Conservation (phyloP, 208 protist genomes). For the Wallacemonas collosoma region DNA sequence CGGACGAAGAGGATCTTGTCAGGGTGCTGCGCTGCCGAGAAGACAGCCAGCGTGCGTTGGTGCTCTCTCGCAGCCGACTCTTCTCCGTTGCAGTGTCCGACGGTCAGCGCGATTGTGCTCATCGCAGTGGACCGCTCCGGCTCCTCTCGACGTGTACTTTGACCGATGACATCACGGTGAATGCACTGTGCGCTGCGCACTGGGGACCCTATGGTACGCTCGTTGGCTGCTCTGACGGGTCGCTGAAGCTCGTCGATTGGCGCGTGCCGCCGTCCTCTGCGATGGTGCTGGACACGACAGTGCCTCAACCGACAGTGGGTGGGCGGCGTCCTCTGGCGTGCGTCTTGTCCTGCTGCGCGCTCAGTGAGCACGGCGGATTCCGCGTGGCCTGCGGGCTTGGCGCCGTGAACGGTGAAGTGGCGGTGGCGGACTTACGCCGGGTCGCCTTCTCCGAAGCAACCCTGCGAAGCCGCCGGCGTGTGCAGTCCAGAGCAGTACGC, state of each 20-base stretch:
- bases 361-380: constrained; percentile 41
- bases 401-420: constrained; percentile 52
- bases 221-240: constrained; percentile 67
- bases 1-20: constrained; percentile 12
- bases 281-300: constrained; percentile 12
- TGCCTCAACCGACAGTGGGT: constrained; percentile 32
- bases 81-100: background rate
- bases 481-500: constrained; percentile 8
- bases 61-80: background rate
- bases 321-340: constrained; percentile 20
- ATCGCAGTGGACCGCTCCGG: constrained; percentile 23
- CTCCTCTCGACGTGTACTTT: constrained; percentile 1
- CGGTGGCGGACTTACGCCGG: constrained; percentile 60
- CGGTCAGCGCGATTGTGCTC: background rate
- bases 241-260: constrained; percentile 65
- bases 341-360: constrained; percentile 65
- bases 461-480: constrained; percentile 15
- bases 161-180: constrained; percentile 24
- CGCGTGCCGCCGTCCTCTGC: constrained; percentile 29
- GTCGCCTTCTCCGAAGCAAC: constrained; percentile 9
- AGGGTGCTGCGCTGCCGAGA: background rate
- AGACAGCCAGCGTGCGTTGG: background rate
- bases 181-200: constrained; percentile 51
- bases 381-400: constrained; percentile 71
- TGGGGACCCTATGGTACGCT: constrained; percentile 54